Evolutionary conservation across 441 rosid species (phyloP).

Genomic region (Corymbia citriodora): DNA sequence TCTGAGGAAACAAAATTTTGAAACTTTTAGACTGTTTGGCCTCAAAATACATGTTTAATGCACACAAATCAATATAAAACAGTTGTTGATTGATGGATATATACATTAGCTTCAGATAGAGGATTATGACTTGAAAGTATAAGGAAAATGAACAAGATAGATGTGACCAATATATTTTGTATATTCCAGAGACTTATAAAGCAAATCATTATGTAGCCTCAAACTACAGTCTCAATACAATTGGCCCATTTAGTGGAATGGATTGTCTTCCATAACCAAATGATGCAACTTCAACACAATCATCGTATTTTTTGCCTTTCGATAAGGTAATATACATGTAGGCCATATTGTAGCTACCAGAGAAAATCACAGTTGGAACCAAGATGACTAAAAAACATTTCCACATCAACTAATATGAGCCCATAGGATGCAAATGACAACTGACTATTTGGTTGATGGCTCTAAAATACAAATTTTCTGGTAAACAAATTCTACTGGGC

Average conservation of each 20-base stretch:
- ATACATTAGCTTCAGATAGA: neutral
- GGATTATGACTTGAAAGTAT: neutral
- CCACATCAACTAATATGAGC: neutral
- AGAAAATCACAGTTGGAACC: neutral
- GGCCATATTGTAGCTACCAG: neutral
- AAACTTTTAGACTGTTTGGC: neutral
- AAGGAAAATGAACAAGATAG: neutral
- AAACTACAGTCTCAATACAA: neutral
- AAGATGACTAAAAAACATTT: neutral
- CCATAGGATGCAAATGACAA: neutral
- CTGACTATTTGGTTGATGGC: neutral
- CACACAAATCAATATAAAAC: neutral
- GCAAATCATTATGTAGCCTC: neutral
- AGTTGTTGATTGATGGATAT: neutral
- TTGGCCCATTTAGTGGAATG: neutral
- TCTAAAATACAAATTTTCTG: neutral
- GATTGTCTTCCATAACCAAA: neutral
- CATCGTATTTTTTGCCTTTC: neutral
- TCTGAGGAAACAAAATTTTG: neutral
- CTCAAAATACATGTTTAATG: neutral
- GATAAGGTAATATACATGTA: neutral
- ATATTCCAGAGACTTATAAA: neutral
- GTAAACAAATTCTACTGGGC: accelerated
- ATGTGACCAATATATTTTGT: neutral
- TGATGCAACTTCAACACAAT: neutral